phyloP scores from a whole-genome alignment of 2,329 filamentous ascomycete genomes.

The Chrysoporthe austroafricana region DNA sequence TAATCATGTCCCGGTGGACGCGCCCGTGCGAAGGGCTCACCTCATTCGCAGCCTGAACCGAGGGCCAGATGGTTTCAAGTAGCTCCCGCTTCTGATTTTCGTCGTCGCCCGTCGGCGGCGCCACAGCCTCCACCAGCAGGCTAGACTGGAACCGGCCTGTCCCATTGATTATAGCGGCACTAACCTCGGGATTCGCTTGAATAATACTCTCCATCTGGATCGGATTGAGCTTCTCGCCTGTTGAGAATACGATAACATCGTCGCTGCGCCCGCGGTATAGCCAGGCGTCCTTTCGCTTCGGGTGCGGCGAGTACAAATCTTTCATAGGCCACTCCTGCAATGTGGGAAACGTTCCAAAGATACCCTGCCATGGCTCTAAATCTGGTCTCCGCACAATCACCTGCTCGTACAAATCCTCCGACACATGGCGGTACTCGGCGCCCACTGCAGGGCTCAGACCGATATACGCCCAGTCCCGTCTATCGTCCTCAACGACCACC shows the following conservation, averaged over 20 bases:
- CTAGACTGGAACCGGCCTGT: conserved; percentile 2
- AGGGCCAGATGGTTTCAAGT: conserved; percentile 15
- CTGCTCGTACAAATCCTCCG: conserved; percentile 36
- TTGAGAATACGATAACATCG: conserved; percentile 15
- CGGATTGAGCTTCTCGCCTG: conserved; percentile 17
- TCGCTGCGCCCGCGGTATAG: conserved; percentile 5
- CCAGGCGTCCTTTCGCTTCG: conserved; percentile 6
- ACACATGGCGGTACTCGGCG: conserved; percentile 1
- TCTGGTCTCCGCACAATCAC: conserved; percentile 31
- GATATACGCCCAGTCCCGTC: conserved; percentile 29
- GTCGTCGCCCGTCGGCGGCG: not conserved
- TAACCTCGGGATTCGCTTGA: conserved; percentile 8
- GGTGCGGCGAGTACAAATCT: conserved; percentile 7
- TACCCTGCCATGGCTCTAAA: conserved; percentile 30
- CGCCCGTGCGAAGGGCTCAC: conserved; percentile 7
- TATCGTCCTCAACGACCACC: not conserved
- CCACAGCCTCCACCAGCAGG: conserved; percentile 41
- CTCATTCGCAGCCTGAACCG: conserved; percentile 17
- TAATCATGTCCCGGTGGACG: conserved; percentile 5
- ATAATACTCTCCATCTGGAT: conserved; percentile 17
- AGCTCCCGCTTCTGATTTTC: not conserved
- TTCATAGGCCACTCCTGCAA: conserved; percentile 35
- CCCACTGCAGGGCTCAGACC: conserved; percentile 30
- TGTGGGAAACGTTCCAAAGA: conserved; percentile 36
- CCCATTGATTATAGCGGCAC: conserved; percentile 14